A percentile compares a stretch with the other conserved stretches of the same genome.
Evolutionary conservation across 352 stramenopile species (phyloP).

Genomic region (Nothophytophthora sp.): DNA sequence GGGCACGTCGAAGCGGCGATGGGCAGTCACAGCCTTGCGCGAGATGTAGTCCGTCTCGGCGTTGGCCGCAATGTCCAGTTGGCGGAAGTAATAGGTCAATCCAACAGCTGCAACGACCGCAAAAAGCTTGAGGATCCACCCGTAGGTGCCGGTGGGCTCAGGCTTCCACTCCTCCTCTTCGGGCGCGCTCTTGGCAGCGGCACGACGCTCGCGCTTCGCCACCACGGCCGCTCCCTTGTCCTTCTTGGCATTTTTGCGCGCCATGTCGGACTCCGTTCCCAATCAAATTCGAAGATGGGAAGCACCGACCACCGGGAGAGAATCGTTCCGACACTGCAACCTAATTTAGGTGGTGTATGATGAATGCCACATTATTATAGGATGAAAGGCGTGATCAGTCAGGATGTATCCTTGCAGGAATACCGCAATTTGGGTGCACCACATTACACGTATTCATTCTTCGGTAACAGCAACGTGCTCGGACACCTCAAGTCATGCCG

Average conservation of each 20-base stretch:
- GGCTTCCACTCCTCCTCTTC: slow-evolving; percentile 5
- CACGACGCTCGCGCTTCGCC: slow-evolving; percentile 13
- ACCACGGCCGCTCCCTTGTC: slow-evolving; percentile 1
- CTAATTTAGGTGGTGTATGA: too few relatives aligned
- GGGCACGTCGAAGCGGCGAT: slow-evolving; percentile 54
- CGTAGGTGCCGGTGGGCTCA: slow-evolving; percentile 6
- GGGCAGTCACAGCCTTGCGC: slow-evolving; percentile 34
- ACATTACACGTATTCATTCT: too few relatives aligned
- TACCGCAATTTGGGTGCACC: too few relatives aligned
- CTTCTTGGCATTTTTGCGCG: slow-evolving; percentile 30
- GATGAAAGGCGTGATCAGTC: too few relatives aligned
- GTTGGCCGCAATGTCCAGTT: slow-evolving; percentile 19
- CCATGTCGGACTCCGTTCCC: too few relatives aligned
- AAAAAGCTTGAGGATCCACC: slow-evolving; percentile 32
- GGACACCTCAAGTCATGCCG: too few relatives aligned
- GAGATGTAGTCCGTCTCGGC: slow-evolving; percentile 30
- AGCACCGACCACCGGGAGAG: not conserved
- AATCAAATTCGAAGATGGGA: too few relatives aligned
- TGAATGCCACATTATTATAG: too few relatives aligned
- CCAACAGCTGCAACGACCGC: slow-evolving; percentile 9
- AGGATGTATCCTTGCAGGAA: too few relatives aligned
- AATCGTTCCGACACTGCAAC: too few relatives aligned
- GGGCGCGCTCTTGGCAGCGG: slow-evolving; percentile 4
- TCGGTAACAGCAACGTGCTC: too few relatives aligned
- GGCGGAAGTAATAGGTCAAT: slow-evolving; percentile 22